These are phyloP conservation scores for Beauveria medogensis DNA, from an alignment of 2,329 filamentous ascomycete genomes.

Conservation along the genomic window DNA sequence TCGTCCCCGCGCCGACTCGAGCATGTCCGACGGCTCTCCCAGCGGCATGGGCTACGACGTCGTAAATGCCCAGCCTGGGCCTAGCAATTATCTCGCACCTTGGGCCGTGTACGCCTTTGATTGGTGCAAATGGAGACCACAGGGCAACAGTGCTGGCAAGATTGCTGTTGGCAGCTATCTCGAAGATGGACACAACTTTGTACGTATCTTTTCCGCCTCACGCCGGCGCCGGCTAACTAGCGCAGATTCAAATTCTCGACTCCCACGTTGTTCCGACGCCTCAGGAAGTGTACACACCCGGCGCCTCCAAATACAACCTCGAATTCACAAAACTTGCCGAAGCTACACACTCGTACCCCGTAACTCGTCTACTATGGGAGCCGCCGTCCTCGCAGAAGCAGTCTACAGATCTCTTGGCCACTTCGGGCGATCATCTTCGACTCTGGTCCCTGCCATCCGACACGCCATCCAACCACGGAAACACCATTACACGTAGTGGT, in stretches of 20 bases:
- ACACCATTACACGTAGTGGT: constrained; percentile 55
- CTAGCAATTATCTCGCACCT: constrained; percentile 87
- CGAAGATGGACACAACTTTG: constrained; percentile 97
- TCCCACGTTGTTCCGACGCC: constrained; percentile 68
- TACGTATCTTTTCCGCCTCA: constrained; percentile 34
- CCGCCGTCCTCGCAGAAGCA: constrained; percentile 92
- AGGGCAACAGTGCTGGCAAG: constrained; percentile 76
- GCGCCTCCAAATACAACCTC: constrained; percentile 64
- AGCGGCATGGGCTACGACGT: constrained; percentile 58
- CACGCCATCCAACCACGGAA: constrained; percentile 46
- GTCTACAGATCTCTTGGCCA: constrained; percentile 88
- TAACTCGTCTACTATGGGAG: constrained; percentile 92
- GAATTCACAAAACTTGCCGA: constrained; percentile 93
- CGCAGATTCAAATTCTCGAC: constrained; percentile 92
- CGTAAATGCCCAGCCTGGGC: constrained; percentile 56
- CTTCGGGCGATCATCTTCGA: constrained; percentile 87
- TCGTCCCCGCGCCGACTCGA: constrained; percentile 74
- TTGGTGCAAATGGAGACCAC: constrained; percentile 97
- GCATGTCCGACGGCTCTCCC: constrained; percentile 62
- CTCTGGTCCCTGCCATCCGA: constrained; percentile 85
- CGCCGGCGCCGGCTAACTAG: background rate
- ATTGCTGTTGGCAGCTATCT: constrained; percentile 92
- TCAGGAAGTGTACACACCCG: constrained; percentile 59
- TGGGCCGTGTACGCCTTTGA: constrained; percentile 97
- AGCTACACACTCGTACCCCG: constrained; percentile 94